Base-by-base conservation (phyloP, 257 asterid species). In the Eucommia ulmoides region DNA sequence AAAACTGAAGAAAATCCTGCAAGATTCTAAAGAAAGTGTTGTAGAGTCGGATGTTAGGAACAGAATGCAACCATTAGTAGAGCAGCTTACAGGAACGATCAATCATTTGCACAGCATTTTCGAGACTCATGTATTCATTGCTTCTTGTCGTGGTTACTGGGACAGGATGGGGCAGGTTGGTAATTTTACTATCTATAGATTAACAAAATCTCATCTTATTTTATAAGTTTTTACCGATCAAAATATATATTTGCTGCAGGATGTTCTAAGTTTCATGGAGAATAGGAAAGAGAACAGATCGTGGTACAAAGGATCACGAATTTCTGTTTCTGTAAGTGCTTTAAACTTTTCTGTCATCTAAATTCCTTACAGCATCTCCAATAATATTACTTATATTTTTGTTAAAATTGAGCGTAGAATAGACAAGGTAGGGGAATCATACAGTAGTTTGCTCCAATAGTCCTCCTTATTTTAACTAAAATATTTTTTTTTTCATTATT, bases 91-190 rank as follows among this genome's bases (percentile, higher is more conserved):
- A 21, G 54, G 24, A 49, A 60, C 78, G 16, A 70, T 74, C 33
- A 67, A 53, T 59, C 81, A 70, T 62, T 62, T 74, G 49, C 68
- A 74, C 19, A 60, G 64, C 59, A 64, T 63, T 24, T 66, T 74
- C 22, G 78, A 56, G 6, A 59, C 78, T 19, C 75, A 64, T 25
- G 78, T 74, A 2, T 74, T 74, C 21, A 58, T 74, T 9, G 72
- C 78, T 46, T 56, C 66, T 19, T 74, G 78, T 50, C 75, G 81
- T 21, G 78, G 81, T 10, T 74, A 57, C 49, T 74, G 81, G 81
- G 81, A 70, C 50, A 74, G 65, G 58, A 70, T 67, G 75, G 81
- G 81, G 24, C 77, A 66, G 74, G 81, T 74, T 14, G 24, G 45
- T 41, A 8, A 18, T 17, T 23, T 42, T 14, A 19, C 42, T 46